Percentiles rank a stretch among this genome's conserved stretches.
These are phyloP conservation scores for Russula griseocarnosa DNA, from an alignment of 768 basidiomycete genomes.

Conservation along the genomic window DNA sequence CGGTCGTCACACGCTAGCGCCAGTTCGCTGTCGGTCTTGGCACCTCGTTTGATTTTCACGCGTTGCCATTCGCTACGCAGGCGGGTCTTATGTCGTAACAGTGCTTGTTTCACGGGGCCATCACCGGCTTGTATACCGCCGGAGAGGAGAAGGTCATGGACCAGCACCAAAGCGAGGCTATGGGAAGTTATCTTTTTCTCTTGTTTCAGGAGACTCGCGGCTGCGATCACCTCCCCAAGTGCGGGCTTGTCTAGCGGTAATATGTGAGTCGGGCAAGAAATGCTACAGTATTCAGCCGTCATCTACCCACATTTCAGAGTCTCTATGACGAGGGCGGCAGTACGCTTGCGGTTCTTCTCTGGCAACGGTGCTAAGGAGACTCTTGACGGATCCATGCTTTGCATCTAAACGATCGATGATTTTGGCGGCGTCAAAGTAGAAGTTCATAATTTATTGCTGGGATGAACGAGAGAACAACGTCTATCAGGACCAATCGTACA, in stretches of 20 bases:
- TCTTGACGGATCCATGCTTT: conserved; percentile 90
- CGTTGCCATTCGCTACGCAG: conserved; percentile 82
- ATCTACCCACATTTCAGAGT: conserved; percentile 77
- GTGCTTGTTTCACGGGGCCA: conserved; percentile 83
- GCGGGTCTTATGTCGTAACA: conserved; percentile 86
- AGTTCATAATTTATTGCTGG: conserved; percentile 63
- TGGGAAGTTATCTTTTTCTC: conserved; percentile 75
- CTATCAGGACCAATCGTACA: conserved; percentile 16
- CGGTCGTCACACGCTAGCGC: conserved; percentile 57
- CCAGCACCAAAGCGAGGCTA: conserved; percentile 78
- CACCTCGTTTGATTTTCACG: conserved; percentile 74
- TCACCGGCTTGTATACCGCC: conserved; percentile 87
- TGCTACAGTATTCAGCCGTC: not conserved
- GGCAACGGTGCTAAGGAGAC: conserved; percentile 70
- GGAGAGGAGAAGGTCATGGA: conserved; percentile 85
- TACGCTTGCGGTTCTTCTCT: conserved; percentile 70
- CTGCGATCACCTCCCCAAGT: conserved; percentile 64
- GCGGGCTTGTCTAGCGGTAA: conserved; percentile 63
- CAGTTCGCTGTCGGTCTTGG: conserved; percentile 58
- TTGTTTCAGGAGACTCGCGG: conserved; percentile 62
- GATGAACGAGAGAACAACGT: not conserved
- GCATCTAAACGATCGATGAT: conserved; percentile 81
- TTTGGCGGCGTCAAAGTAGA: conserved; percentile 88
- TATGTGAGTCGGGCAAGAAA: not conserved
- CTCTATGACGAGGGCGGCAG: conserved; percentile 86